A percentile compares a stretch with the other conserved stretches of the same genome.
These are phyloP conservation scores for Rubroshorea leprosula DNA, from an alignment of 345 rosid genomes.

Conservation along the genomic window DNA sequence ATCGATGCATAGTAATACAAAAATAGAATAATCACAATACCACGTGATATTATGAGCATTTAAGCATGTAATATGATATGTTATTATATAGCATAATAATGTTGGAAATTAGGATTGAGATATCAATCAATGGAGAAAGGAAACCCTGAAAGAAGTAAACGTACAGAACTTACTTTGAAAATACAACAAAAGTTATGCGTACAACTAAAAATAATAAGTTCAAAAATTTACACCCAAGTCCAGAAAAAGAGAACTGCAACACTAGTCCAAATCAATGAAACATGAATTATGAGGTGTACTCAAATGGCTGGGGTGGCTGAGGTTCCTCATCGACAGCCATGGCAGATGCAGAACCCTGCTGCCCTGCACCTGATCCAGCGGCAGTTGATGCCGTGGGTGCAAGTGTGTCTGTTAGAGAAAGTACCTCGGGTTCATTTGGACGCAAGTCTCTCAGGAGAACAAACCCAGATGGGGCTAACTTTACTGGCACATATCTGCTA, in stretches of 20 bases:
- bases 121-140: no score
- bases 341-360: slow-evolving; percentile 68
- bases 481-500: slow-evolving; percentile 89
- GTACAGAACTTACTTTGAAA: no score
- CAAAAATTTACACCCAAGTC: neutral
- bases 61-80: no score
- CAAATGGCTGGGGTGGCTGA: slow-evolving; percentile 94
- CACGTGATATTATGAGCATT: no score
- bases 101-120: no score
- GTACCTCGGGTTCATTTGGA: slow-evolving; percentile 75
- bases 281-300: slow-evolving; percentile 32
- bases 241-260: neutral
- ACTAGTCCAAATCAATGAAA: neutral
- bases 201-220: no score
- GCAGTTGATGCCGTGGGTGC: slow-evolving; percentile 61
- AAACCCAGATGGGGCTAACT: slow-evolving; percentile 86
- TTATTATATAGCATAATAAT: no score
- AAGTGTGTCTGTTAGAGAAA: slow-evolving; percentile 87
- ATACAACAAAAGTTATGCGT: no score
- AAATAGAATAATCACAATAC: no score
- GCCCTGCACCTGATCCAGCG: slow-evolving; percentile 48
- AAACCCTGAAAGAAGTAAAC: no score
- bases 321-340: slow-evolving; percentile 98
- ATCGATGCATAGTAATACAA: no score
- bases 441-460: slow-evolving; percentile 81